Percentiles rank a stretch among this genome's conserved stretches.
Evolutionary conservation across 2,329 filamentous ascomycete species (phyloP).

Genomic region (Nannizziopsis barbatae): DNA sequence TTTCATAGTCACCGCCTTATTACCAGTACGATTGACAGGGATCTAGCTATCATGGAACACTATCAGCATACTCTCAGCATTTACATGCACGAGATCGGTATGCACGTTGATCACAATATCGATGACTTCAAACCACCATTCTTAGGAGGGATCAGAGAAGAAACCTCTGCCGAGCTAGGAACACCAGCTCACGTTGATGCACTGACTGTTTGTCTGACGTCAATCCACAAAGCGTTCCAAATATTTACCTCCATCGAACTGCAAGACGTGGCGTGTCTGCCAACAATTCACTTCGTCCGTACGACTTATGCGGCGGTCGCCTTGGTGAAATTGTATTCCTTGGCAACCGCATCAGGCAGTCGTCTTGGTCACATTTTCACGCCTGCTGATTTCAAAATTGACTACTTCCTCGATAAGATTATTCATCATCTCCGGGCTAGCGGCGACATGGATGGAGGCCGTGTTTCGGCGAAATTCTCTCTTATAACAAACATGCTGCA

Average conservation of each 20-base stretch:
- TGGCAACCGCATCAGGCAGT: conserved; percentile 51
- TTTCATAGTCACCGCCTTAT: not conserved
- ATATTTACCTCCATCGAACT: conserved; percentile 53
- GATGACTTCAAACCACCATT: conserved; percentile 40
- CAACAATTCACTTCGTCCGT: conserved; percentile 60
- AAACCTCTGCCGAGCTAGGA: conserved; percentile 24
- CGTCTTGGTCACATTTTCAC: conserved; percentile 60
- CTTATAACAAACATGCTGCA: conserved; percentile 59
- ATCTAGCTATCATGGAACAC: conserved; percentile 49
- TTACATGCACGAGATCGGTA: conserved; percentile 65
- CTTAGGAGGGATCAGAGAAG: conserved; percentile 38
- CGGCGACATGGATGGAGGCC: conserved; percentile 52
- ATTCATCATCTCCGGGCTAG: conserved; percentile 56
- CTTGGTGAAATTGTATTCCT: conserved; percentile 62
- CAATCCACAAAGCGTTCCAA: conserved; percentile 56
- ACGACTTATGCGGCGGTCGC: conserved; percentile 61
- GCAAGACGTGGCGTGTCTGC: conserved; percentile 50
- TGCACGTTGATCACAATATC: conserved; percentile 52
- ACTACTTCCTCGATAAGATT: conserved; percentile 58
- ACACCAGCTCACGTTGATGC: conserved; percentile 55
- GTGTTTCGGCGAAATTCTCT: conserved; percentile 58
- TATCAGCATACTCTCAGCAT: conserved; percentile 55
- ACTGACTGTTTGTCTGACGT: conserved; percentile 54
- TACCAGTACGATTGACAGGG: conserved; percentile 2
- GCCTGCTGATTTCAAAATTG: conserved; percentile 53